Percentiles rank a stretch among this genome's conserved stretches.
Conservation (phyloP, 371 early-diverging fungal species). For the Mortierella sp. region DNA sequence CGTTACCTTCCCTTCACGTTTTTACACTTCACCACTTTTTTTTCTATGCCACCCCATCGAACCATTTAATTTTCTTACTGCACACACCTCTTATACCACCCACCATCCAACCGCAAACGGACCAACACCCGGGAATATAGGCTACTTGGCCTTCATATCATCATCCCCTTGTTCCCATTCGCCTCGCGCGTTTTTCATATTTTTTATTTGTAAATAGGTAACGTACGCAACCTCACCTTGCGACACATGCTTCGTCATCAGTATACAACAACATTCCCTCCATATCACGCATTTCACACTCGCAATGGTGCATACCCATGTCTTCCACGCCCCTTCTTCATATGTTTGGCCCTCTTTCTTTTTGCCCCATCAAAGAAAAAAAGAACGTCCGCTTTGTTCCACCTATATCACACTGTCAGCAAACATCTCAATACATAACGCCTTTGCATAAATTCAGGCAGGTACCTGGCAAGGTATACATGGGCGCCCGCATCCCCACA, state of each 20-base stretch:
- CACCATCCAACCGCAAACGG: neutral
- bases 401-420: neutral
- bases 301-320: neutral
- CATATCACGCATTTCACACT: neutral
- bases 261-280: neutral
- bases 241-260: neutral
- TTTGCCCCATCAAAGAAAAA: neutral
- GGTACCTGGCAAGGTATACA: neutral
- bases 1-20: neutral
- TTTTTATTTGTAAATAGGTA: slow-evolving; percentile 11
- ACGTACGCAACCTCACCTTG: neutral
- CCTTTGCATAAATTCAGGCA: neutral
- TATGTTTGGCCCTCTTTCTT: neutral
- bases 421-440: neutral
- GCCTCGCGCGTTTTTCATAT: neutral
- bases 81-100: neutral
- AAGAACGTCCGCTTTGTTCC: neutral
- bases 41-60: neutral
- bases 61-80: neutral
- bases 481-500: neutral
- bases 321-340: slow-evolving; percentile 3
- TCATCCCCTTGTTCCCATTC: neutral
- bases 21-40: neutral
- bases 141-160: neutral
- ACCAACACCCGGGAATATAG: neutral